These are phyloP conservation scores for Monosporascus sp. DNA, from an alignment of 2,329 filamentous ascomycete genomes.

Conservation along the genomic window DNA sequence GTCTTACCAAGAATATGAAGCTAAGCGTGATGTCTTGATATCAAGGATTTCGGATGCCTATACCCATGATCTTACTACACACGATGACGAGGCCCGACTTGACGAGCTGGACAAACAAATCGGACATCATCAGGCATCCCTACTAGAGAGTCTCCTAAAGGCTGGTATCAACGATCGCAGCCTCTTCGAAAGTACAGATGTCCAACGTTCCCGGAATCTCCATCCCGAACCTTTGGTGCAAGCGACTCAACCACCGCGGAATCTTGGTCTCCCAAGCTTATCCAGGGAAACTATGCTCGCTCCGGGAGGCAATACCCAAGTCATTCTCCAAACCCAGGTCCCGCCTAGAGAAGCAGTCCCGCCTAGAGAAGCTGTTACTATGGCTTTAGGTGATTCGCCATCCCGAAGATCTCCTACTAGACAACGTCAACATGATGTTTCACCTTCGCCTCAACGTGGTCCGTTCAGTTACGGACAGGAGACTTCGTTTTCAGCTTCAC, in stretches of 20 bases:
- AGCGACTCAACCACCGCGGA: slow-evolving; percentile 37
- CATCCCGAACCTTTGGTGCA: slow-evolving; percentile 32
- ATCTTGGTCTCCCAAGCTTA: slow-evolving; percentile 21
- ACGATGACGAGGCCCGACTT: slow-evolving; percentile 44
- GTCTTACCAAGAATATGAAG: slow-evolving; percentile 35
- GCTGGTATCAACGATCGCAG: slow-evolving; percentile 40
- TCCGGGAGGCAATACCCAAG: slow-evolving; percentile 32
- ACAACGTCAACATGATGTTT: slow-evolving; percentile 8
- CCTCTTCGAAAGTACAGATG: slow-evolving; percentile 29
- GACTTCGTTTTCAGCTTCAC: slow-evolving; percentile 11
- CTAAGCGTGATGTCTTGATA: slow-evolving; percentile 41
- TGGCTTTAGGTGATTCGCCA: slow-evolving; percentile 9
- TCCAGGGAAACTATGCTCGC: slow-evolving; percentile 27
- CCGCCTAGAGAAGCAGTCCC: slow-evolving; percentile 27
- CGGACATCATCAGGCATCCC: slow-evolving; percentile 35
- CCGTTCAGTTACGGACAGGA: slow-evolving; percentile 3
- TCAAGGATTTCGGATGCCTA: slow-evolving; percentile 46
- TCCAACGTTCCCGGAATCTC: slow-evolving; percentile 9
- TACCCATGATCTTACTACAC: slow-evolving; percentile 44
- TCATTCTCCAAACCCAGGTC: slow-evolving; percentile 49
- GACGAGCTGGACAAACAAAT: slow-evolving; percentile 43
- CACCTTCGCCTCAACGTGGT: slow-evolving; percentile 5
- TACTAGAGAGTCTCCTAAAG: slow-evolving; percentile 37
- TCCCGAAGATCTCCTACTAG: slow-evolving; percentile 9
- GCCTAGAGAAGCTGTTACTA: slow-evolving; percentile 10